phyloP scores from a whole-genome alignment of 116 monocot species.

The Zostera marina region DNA sequence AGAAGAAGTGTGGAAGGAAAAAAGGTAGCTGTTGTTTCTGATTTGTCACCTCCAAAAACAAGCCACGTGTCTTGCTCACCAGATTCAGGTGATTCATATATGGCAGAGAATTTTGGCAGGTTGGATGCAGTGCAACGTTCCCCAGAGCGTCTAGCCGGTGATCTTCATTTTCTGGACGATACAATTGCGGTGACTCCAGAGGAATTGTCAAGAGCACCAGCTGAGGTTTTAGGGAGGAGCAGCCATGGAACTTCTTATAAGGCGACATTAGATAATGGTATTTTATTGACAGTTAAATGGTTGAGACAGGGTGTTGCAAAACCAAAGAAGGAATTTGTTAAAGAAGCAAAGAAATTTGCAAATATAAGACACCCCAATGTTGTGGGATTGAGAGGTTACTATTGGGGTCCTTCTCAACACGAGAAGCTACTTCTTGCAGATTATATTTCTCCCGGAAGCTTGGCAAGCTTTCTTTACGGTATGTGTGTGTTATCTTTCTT shows the following conservation, averaged over 20 bases:
- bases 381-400: slow-evolving; percentile 74
- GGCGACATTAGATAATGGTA: slow-evolving; percentile 82
- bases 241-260: slow-evolving; percentile 96
- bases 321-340: slow-evolving; percentile 81
- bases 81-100: slow-evolving; percentile 43
- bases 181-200: slow-evolving; percentile 81
- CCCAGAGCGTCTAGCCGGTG: slow-evolving; percentile 76
- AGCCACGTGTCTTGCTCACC: slow-evolving; percentile 86
- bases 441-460: slow-evolving; percentile 84
- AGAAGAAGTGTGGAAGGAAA: slow-evolving; percentile 40
- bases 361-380: slow-evolving; percentile 94
- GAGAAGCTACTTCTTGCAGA: slow-evolving; percentile 89
- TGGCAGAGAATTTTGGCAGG: slow-evolving; percentile 43
- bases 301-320: slow-evolving; percentile 94
- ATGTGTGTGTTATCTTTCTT: slow-evolving; percentile 5
- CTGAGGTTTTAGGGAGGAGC: slow-evolving; percentile 92
- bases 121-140: slow-evolving; percentile 45
- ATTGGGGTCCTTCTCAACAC: slow-evolving; percentile 94
- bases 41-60: slow-evolving; percentile 61
- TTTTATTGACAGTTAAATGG: slow-evolving; percentile 90
- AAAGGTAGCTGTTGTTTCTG: slow-evolving; percentile 15
- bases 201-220: slow-evolving; percentile 85
- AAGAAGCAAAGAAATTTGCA: slow-evolving; percentile 90
- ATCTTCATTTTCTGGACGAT: slow-evolving; percentile 83
- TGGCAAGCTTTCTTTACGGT: slow-evolving; percentile 93